Conservation (phyloP, 2,329 filamentous ascomycete species). For the Lanzia echinophila region DNA sequence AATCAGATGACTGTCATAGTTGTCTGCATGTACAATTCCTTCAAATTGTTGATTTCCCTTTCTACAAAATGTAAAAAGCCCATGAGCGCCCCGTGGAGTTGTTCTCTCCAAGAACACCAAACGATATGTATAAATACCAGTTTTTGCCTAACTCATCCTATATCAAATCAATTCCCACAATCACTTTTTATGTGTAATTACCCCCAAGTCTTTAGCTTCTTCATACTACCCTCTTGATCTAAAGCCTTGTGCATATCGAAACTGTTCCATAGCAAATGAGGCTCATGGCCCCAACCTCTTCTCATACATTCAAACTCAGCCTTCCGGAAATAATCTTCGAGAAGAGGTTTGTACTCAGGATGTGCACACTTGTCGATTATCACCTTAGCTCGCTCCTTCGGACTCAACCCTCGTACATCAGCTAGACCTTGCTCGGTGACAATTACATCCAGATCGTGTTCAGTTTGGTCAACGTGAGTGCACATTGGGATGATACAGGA, state of each 20-base stretch:
- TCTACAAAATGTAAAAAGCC: no score
- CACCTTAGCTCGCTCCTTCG: slow-evolving; percentile 71
- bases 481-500: slow-evolving; percentile 90
- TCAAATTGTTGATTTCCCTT: no score
- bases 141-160: no score
- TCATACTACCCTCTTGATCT: slow-evolving; percentile 77
- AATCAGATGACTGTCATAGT: no score
- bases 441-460: slow-evolving; percentile 85
- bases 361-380: slow-evolving; percentile 86
- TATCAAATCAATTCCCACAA: no score
- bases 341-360: slow-evolving; percentile 75
- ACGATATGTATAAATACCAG: no score
- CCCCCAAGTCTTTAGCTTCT: slow-evolving; percentile 32
- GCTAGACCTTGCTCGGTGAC: slow-evolving; percentile 73
- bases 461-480: slow-evolving; percentile 87
- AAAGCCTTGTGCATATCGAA: slow-evolving; percentile 89
- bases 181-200: slow-evolving; percentile 9
- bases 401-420: slow-evolving; percentile 75
- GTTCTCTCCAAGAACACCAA: no score
- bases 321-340: slow-evolving; percentile 75
- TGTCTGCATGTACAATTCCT: no score
- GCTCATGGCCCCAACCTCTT: slow-evolving; percentile 87
- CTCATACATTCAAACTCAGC: slow-evolving; percentile 79
- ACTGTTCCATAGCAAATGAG: slow-evolving; percentile 75
- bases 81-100: no score